Evolutionary conservation across 2,329 filamentous ascomycete species (phyloP), one percentile per base, ranked within the genome.

Genomic region (Blastomyces emzantsi): DNA sequence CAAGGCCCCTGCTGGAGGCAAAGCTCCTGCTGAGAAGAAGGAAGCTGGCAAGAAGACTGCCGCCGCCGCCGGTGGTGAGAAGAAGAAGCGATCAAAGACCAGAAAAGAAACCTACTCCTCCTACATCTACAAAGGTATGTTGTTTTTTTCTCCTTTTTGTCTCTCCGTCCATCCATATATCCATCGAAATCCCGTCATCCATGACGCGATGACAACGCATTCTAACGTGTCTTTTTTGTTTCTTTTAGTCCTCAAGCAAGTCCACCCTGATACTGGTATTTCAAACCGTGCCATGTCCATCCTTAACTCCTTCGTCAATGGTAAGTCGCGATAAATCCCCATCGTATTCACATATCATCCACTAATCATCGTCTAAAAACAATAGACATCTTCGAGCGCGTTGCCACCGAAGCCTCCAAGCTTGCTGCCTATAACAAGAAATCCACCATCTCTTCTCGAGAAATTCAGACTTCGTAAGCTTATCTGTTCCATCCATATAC

Each of bases 51-150:
- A 99, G 90, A 99, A 97, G 90, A 97, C 94, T 62, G 74, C 78
- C 60, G 82, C 85, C 71, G 91, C 93, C 66, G 87, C 92, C 67
- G 87, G 90, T 77, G 94, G 94, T 69, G 94, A 97, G 74, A 97
- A 97, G 92, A 99, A 99, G 90, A 99, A 97, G 92, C 91, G 94
- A 77, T 96, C 92, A 84, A 99, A 99, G 92, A 90, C 92, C 71
- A 89, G 94, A 83, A 97, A 97, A 90, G 94, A 99, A 86, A 99
- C 94, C n/a, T 99, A 99, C 85, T 95, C 90, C 72, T 95, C 91
- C 63, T 99, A 99, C 87, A 99, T 99, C 83, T 99, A 97, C 90
- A 99, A 97, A 86, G 94, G 93, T 97, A 77, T 79, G 86, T 77
- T 68, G 62, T 56, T 19, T 36, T 33, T 5, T 8, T 13, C 28